These are phyloP conservation scores for Bonia amplexicaulis DNA, from an alignment of 176 grass and related monocot genomes.

Conservation along the genomic window DNA sequence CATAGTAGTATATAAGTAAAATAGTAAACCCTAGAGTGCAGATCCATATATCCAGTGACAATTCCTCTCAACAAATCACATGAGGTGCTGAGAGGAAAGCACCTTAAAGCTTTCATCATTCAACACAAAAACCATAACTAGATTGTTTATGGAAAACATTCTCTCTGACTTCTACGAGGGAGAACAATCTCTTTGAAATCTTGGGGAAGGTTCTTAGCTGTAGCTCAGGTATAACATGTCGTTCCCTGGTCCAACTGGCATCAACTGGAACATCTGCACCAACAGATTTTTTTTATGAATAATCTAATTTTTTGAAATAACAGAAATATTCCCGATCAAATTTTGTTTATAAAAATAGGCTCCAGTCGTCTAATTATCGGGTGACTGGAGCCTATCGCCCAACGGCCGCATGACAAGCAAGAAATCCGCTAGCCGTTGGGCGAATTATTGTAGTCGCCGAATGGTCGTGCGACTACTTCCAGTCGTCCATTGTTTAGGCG, in stretches of 20 bases:
- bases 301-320: no score
- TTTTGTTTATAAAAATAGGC: no score
- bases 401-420: no score
- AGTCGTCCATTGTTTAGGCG: no score
- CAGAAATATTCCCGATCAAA: no score
- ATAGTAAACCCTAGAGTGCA: neutral
- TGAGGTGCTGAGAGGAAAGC: neutral
- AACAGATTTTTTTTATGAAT: no score
- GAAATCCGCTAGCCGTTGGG: no score
- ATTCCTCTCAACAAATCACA: neutral
- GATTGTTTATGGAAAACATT: neutral
- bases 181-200: neutral
- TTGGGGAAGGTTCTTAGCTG: neutral
- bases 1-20: neutral
- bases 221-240: constrained; percentile 67
- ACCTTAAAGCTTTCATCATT: neutral
- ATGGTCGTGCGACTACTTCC: no score
- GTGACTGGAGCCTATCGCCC: no score
- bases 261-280: constrained; percentile 61
- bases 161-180: neutral
- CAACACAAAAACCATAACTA: neutral
- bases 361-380: no score
- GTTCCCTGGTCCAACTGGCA: constrained; percentile 44
- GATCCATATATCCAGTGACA: neutral
- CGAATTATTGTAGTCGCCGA: no score